Evolutionary conservation across 1,139 yeast genomes (phyloP), one percentile per base, ranked within the genome.

Genomic region (Magnusiomyces clavatus): DNA sequence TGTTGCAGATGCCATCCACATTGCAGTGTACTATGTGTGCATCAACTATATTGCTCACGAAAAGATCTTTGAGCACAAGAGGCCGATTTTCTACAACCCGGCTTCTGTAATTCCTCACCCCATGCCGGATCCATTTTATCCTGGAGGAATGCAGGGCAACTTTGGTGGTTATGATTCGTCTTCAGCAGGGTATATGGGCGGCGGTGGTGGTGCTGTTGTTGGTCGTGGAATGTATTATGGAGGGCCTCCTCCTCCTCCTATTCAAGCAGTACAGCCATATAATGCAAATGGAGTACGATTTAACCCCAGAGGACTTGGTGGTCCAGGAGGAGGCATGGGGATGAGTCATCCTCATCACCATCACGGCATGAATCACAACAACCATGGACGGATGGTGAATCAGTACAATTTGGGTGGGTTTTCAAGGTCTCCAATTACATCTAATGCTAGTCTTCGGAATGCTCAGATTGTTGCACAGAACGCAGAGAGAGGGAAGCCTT

Each of bases 1-100:
- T 3, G 94, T 85, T 11, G 89, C 90, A 3, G 95, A 86, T 68
- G 90, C 95, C 2, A 79, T 89, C 49, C 95, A 86, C 63, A 85
- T 86, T 59, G 96, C 96, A 6, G 74, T 83, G 0, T 86, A 82
- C 65, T 83, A 83, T 63, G 76, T 87, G 53, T 80, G 86, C 1
- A 83, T 81, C 64, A 83, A 85, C 13, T 63, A 57, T 38, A 49
- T 56, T n/a, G 50, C 58, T 1, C 59, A 60, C 47, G 50, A 57
- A 42, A 61, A 60, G 37, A 48, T 49, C 17, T 46, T 57, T 37
- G 50, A 52, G n/a, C 51, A 53, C 34, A 41, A 50, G 13, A 44
- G 53, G 20, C 56, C 57, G 3, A 50, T 50, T 3, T 49, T 48
- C 19, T 58, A 52, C 45, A 57, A 57, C 20, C 61, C 61, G 12